Conservation (phyloP, 257 asterid species). For the Solanum phureja region DNA sequence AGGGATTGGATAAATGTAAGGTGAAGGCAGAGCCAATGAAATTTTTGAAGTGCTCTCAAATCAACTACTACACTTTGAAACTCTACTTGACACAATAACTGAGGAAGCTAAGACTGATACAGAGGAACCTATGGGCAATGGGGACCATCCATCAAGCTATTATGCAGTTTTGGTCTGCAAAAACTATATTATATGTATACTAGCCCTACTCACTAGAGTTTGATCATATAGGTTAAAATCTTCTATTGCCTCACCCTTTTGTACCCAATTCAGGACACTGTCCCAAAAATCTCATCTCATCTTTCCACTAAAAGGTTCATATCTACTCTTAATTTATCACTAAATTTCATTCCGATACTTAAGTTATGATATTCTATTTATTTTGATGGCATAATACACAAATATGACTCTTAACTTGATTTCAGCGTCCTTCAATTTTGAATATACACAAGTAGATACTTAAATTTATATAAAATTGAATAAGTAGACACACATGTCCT, state of each 20-base stretch:
- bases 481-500: too few species aligned
- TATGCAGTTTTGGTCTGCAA: neutral
- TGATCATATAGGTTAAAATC: neutral
- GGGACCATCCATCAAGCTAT: neutral
- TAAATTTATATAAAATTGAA: too few species aligned
- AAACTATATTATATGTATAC: neutral
- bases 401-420: too few species aligned
- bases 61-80: neutral
- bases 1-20: neutral
- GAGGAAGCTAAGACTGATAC: neutral
- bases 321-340: neutral
- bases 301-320: neutral
- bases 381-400: too few species aligned
- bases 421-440: fast-evolving
- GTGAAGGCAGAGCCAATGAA: neutral
- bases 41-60: neutral
- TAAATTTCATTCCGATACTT: neutral
- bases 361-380: neutral
- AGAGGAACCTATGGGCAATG: neutral
- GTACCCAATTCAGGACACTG: neutral
- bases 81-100: neutral
- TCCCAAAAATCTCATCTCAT: neutral
- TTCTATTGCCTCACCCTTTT: neutral
- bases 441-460: too few species aligned
- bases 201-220: neutral